Conservation (phyloP, 1,284 basidiomycete genomes). For the Malassezia restricta region DNA sequence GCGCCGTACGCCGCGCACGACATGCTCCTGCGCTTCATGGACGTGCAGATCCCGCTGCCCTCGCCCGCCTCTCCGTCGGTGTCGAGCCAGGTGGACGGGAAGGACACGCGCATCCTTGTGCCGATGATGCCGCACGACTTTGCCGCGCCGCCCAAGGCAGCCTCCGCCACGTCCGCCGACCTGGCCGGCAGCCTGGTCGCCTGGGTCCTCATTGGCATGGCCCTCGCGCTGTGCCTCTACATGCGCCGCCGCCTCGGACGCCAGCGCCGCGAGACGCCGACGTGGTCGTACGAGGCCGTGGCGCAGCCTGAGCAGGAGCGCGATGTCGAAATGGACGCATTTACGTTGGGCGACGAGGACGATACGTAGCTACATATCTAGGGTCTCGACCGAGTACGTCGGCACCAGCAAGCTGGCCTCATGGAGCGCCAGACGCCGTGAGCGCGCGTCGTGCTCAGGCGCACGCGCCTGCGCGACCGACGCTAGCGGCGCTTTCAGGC, state of each 20-base stretch:
- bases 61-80: conserved; percentile 58
- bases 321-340: conserved; percentile 10
- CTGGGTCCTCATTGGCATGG: conserved; percentile 59
- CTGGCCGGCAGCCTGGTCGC: conserved; percentile 46
- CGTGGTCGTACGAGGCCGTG: conserved; percentile 7
- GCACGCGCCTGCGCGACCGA: conserved; percentile 1
- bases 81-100: conserved; percentile 64
- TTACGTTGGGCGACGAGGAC: conserved; percentile 9
- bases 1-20: conserved; percentile 78
- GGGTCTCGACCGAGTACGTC: conserved; percentile 10
- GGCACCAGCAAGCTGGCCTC: conserved; percentile 17
- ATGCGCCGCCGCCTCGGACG: conserved; percentile 54
- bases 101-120: conserved; percentile 50
- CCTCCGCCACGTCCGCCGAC: background rate
- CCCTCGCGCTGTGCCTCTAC: conserved; percentile 64
- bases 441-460: background rate
- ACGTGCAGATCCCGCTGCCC: conserved; percentile 66
- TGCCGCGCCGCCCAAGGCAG: conserved; percentile 26
- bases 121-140: conserved; percentile 7
- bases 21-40: conserved; percentile 61
- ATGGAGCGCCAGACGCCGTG: conserved; percentile 11
- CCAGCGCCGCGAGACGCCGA: background rate
- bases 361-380: conserved; percentile 6
- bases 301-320: conserved; percentile 3
- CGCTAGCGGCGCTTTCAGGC: conserved; percentile 9